A percentile compares a stretch with the other conserved stretches of the same genome.
Evolutionary conservation across 345 rosid genomes (phyloP).

Genomic region (Excoecaria cochinchinensis): DNA sequence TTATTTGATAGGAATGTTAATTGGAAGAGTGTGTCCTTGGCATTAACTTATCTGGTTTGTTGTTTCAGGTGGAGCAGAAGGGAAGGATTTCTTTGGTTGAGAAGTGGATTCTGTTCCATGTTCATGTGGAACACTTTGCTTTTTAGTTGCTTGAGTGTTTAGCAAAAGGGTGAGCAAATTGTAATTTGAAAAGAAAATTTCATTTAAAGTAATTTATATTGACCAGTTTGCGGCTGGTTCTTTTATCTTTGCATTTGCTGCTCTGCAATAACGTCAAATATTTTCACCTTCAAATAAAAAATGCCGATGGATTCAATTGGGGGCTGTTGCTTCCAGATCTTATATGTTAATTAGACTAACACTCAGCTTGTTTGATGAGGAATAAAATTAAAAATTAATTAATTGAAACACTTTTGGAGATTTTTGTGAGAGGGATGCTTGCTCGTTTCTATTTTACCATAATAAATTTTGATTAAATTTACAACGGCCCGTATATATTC

Average conservation of each 20-base stretch:
- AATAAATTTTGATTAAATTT: no score
- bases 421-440: no score
- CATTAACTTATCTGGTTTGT: not conserved
- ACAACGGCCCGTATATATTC: no score
- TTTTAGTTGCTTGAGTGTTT: conserved; percentile 22
- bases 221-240: not conserved
- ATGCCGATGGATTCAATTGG: not conserved
- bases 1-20: not conserved
- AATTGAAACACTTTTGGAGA: no score
- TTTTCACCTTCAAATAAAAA: conserved; percentile 4
- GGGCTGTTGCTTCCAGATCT: not conserved
- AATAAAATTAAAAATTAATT: no score
- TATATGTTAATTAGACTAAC: no score
- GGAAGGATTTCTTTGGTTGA: conserved; percentile 6
- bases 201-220: conserved; percentile 12
- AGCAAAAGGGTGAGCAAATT: conserved; percentile 19
- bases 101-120: conserved; percentile 5
- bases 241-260: conserved; percentile 4
- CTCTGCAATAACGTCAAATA: conserved; percentile 1
- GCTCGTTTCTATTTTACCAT: no score
- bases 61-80: conserved; percentile 25
- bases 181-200: conserved; percentile 24
- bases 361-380: no score
- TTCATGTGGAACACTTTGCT: conserved; percentile 1
- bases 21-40: not conserved